Evolutionary conservation across 148 eudicot genomes (phyloP).

Genomic region (Chenopodium quinoa): DNA sequence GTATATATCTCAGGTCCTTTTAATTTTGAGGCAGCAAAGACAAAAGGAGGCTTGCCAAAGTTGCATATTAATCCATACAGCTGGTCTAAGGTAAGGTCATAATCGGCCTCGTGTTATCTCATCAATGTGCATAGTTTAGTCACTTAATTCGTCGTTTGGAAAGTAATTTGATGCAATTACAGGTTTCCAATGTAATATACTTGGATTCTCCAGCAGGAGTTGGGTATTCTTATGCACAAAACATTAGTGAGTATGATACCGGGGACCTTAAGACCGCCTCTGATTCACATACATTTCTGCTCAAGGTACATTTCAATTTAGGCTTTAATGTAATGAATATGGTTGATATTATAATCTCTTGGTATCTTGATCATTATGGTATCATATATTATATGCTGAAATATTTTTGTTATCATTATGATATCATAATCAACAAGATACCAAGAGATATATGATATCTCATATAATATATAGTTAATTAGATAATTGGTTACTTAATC

Average conservation of each 20-base stretch:
- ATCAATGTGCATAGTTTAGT: constrained; percentile 3
- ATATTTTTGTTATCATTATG: too few relatives aligned
- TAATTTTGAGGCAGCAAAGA: constrained; percentile 65
- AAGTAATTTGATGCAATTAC: neutral
- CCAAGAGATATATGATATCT: too few relatives aligned
- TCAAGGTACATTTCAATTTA: constrained; percentile 49
- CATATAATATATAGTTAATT: too few relatives aligned
- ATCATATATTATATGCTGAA: too few relatives aligned
- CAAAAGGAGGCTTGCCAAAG: constrained; percentile 56
- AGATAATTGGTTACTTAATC: too few relatives aligned
- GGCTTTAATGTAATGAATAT: neutral
- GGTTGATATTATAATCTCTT: neutral
- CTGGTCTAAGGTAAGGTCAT: constrained; percentile 96
- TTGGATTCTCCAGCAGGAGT: constrained; percentile 94
- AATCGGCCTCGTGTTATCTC: neutral
- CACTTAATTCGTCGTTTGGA: neutral
- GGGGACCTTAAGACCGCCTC: constrained; percentile 78
- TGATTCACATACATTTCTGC: constrained; percentile 73
- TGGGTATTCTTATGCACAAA: constrained; percentile 68
- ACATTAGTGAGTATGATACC: constrained; percentile 60
- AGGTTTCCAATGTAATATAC: constrained; percentile 88
- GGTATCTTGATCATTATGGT: too few relatives aligned
- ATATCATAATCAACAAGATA: too few relatives aligned
- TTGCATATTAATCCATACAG: constrained; percentile 84
- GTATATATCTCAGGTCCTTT: constrained; percentile 63